Evolutionary conservation across 2,329 filamentous ascomycete genomes (phyloP), one percentile per base, ranked within the genome.

Genomic region (Pseudopithomyces maydicus): DNA sequence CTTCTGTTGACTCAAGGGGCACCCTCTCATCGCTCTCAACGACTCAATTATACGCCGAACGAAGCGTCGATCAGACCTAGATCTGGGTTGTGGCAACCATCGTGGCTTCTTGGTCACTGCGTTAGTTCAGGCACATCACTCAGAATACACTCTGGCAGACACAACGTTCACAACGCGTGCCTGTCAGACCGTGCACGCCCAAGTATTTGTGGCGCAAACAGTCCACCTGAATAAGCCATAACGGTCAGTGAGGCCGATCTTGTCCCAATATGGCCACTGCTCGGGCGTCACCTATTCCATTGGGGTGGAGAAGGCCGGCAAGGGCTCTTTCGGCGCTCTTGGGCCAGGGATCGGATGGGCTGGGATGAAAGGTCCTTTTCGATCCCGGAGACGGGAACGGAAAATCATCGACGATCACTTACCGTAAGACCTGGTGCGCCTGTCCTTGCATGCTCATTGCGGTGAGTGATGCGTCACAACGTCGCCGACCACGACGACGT

Each of bases 131-230:
- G 26, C 26, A 42, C 36, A 42, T 14, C 19, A 23, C 10, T 23
- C 48, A 7, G 20, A n/a, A 42, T 20, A 26, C 36, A 41, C 36
- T 49, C 46, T 12, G 10, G 32, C 20, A 32, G 11, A 39, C 48
- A 20, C 26, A 51, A 41, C 48, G 48, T 23, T 51, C 48, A n/a
- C 26, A 51, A 51, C 48, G 48, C 48, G 22, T 41, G 46, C 46
- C 38, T 38, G 46, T 49, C 47, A 41, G 23, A 14, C n/a, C 15
- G 36, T 22, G 15, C 20, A 50, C 35, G 35, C 35, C 47, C 35
- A 22, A 19, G 48, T 51, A 42, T 33, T 29, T 23, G 48, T 51
- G 48, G 48, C 48, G 48, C 22, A 11, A 26, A 43, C 20, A 7
- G 23, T 51, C 39, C 38, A n/a, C 23, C 48, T 42, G 35, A 42